A percentile compares a stretch with the other conserved stretches of the same genome.
These are phyloP conservation scores for Fusarium caatingaense DNA, from an alignment of 2,329 filamentous ascomycete species.

Conservation along the genomic window DNA sequence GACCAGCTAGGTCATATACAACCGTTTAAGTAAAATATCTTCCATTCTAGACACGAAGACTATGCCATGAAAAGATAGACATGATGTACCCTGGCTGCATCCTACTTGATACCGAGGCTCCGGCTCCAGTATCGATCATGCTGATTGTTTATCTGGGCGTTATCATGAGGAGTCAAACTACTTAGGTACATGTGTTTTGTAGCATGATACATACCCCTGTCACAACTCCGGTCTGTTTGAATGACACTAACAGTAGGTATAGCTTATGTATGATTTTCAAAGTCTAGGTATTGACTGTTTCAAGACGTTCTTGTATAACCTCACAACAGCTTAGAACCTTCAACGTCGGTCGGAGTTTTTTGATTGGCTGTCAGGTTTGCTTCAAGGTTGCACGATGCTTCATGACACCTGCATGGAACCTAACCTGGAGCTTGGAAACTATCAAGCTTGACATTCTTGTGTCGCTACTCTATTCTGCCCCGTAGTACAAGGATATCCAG, in stretches of 20 bases:
- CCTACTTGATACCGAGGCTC: background rate
- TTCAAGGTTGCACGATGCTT: conserved; percentile 24
- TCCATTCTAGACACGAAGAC: background rate
- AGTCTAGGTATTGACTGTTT: background rate
- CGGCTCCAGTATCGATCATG: background rate
- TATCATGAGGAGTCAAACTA: background rate
- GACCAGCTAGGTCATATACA: background rate
- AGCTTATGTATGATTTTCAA: background rate
- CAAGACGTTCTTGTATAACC: background rate
- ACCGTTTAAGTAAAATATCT: background rate
- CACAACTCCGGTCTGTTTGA: background rate
- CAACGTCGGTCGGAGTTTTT: background rate
- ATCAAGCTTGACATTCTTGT: background rate
- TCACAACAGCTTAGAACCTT: background rate
- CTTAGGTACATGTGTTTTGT: background rate
- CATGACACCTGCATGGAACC: conserved; percentile 18
- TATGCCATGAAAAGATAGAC: background rate
- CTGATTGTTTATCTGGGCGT: background rate
- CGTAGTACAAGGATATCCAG: background rate
- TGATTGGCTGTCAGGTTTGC: conserved; percentile 18
- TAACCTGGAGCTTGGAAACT: conserved; percentile 1
- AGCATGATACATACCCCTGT: background rate
- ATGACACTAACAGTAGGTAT: background rate
- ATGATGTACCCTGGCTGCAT: background rate
- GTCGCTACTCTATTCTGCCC: background rate